Evolutionary conservation across 345 rosid genomes (phyloP).

Genomic region (Stellera chamaejasme): DNA sequence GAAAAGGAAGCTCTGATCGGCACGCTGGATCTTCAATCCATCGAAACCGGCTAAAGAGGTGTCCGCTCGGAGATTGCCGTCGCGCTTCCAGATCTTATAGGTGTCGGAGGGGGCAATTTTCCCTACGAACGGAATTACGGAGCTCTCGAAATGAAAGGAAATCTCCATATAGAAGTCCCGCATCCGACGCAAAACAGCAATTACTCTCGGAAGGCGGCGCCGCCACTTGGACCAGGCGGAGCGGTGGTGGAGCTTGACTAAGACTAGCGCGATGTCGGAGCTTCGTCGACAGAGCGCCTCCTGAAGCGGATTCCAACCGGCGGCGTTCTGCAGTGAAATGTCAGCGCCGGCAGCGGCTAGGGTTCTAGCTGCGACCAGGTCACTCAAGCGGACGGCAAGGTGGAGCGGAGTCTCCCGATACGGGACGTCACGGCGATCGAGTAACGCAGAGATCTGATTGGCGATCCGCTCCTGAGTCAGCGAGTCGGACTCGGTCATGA

Average conservation of each 20-base stretch:
- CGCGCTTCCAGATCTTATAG: constrained; percentile 91
- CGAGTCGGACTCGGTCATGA: constrained; percentile 70
- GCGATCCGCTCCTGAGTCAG: constrained; percentile 53
- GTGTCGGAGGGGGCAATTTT: constrained; percentile 95
- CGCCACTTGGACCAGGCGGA: constrained; percentile 91
- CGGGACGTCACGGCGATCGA: constrained; percentile 89
- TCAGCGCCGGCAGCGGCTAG: constrained; percentile 72
- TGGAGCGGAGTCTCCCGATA: constrained; percentile 82
- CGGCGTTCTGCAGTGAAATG: constrained; percentile 58
- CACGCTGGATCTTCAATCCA: constrained; percentile 75
- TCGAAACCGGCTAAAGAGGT: constrained; percentile 83
- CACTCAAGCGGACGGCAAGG: constrained; percentile 65
- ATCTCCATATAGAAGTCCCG: constrained; percentile 96
- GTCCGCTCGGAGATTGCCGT: constrained; percentile 84
- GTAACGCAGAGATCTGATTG: constrained; percentile 61
- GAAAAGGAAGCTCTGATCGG: constrained; percentile 83
- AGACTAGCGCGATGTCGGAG: constrained; percentile 41
- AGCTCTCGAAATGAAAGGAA: constrained; percentile 83
- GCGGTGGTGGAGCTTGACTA: constrained; percentile 47
- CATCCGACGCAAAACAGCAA: constrained; percentile 68
- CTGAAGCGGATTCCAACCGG: constrained; percentile 81
- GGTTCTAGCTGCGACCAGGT: constrained; percentile 36
- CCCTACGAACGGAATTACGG: constrained; percentile 84
- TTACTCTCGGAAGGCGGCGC: constrained; percentile 68
- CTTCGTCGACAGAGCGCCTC: constrained; percentile 68